A percentile compares a stretch with the other conserved stretches of the same genome.
These are phyloP conservation scores for Sonneratia caseolaris DNA, from an alignment of 345 rosid species.

Conservation along the genomic window DNA sequence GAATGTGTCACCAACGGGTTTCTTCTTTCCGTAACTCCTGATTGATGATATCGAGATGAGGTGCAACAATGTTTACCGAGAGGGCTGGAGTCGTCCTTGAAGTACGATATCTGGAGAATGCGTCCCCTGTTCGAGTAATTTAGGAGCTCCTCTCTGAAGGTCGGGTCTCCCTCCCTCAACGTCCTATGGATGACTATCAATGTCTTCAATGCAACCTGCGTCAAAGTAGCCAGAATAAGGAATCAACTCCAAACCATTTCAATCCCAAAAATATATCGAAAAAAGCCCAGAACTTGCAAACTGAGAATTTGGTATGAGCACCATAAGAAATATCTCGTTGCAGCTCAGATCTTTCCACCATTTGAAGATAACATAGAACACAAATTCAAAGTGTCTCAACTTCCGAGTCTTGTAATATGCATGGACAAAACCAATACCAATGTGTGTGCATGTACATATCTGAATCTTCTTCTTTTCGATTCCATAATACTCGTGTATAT, in stretches of 20 bases:
- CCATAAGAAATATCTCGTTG: no score
- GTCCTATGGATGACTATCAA: conserved; percentile 95
- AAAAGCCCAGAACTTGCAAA: background rate
- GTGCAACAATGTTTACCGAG: conserved; percentile 32
- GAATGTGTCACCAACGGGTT: background rate
- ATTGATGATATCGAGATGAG: background rate
- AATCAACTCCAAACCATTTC: background rate
- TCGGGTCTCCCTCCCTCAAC: conserved; percentile 91
- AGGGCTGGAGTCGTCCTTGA: conserved; percentile 90
- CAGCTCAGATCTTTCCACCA: no score
- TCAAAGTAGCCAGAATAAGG: background rate
- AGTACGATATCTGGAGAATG: conserved; percentile 79
- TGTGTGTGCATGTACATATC: no score
- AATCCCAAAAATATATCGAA: background rate
- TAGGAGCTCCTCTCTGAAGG: conserved; percentile 78
- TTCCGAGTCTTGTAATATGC: no score
- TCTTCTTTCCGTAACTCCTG: background rate
- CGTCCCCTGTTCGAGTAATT: conserved; percentile 65
- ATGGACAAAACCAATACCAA: no score
- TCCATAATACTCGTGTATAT: no score
- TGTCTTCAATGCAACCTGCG: conserved; percentile 80
- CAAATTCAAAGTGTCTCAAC: no score
- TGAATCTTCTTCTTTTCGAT: no score
- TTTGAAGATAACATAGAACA: no score
- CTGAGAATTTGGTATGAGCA: no score